Percentiles rank a stretch among this genome's conserved stretches.
Evolutionary conservation across 139 green algal species (phyloP).

Genomic region (Dunaliella sp.): DNA sequence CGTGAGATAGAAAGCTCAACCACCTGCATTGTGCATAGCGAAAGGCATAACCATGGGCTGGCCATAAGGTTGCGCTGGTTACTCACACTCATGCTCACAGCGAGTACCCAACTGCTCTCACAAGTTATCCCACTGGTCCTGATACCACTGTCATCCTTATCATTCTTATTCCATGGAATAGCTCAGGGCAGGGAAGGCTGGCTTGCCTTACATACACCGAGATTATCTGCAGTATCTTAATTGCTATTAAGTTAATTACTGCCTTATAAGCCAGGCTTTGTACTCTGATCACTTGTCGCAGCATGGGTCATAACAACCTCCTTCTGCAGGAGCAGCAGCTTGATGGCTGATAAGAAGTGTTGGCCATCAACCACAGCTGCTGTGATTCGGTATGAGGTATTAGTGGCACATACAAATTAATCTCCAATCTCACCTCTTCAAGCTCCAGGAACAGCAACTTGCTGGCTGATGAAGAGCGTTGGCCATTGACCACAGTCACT

Average conservation of each 20-base stretch:
- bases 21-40: too few species aligned
- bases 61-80: not conserved
- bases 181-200: too few species aligned
- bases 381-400: not conserved
- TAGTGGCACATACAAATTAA: not conserved
- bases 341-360: too few species aligned
- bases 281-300: not conserved
- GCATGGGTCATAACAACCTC: not conserved
- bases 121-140: not conserved
- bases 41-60: too few species aligned
- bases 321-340: not conserved
- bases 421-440: not conserved
- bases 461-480: not conserved
- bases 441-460: not conserved
- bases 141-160: not conserved
- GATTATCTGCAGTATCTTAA: too few species aligned
- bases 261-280: too few species aligned
- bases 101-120: not conserved
- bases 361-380: not conserved
- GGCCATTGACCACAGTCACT: not conserved
- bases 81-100: not conserved
- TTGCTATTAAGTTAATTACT: too few species aligned
- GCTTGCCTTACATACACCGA: too few species aligned
- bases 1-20: not conserved
- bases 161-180: not conserved